phyloP scores from a whole-genome alignment of 129 eudicot species.

The Flaveria sonorensis region DNA sequence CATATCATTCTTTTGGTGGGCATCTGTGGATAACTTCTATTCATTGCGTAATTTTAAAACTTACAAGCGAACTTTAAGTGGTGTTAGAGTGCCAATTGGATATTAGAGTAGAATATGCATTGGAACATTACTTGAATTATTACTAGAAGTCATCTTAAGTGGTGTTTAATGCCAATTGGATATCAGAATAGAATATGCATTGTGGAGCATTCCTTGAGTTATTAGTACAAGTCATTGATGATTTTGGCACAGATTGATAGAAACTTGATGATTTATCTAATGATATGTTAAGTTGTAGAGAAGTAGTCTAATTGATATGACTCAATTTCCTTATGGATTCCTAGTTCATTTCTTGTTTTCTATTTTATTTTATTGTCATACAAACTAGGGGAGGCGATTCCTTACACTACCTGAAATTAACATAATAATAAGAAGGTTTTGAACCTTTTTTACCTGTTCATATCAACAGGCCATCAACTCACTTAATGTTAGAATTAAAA shows the following conservation, averaged over 20 bases:
- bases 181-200: neutral
- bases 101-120: neutral
- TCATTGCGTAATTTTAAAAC: neutral
- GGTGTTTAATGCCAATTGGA: neutral
- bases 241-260: neutral
- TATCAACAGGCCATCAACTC: no score
- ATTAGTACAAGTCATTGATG: neutral
- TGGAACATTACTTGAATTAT: neutral
- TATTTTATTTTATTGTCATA: neutral
- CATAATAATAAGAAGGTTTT: no score
- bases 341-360: neutral
- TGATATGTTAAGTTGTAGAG: neutral
- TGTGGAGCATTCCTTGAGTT: neutral
- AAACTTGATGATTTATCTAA: neutral
- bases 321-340: neutral
- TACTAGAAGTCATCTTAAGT: neutral
- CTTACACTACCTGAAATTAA: no score
- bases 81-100: neutral
- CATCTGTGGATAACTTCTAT: neutral
- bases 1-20: neutral
- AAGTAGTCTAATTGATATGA: neutral
- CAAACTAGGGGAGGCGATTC: neutral
- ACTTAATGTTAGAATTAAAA: no score
- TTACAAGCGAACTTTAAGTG: neutral
- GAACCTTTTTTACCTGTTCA: no score